phyloP scores from a whole-genome alignment of 116 monocot species.

The Papilionanthe hybrid region DNA sequence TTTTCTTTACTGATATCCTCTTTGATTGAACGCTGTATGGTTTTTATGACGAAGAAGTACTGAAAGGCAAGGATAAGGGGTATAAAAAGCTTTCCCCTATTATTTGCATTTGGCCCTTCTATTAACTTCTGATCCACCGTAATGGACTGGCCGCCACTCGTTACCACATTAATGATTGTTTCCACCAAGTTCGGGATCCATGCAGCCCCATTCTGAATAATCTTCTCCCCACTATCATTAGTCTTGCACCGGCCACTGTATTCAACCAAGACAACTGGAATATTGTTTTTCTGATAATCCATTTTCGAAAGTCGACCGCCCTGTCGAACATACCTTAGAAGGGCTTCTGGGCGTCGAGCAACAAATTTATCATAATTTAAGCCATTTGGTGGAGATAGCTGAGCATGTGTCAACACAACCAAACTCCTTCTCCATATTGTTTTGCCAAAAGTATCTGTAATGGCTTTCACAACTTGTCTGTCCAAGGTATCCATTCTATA shows the following conservation, averaged over 20 bases:
- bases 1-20: constrained; percentile 21
- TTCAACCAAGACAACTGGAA: constrained; percentile 49
- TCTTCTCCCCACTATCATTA: constrained; percentile 43
- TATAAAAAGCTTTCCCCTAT: constrained; percentile 42
- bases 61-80: constrained; percentile 44
- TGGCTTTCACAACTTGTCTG: constrained; percentile 69
- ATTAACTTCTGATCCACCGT: constrained; percentile 46
- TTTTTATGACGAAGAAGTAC: constrained; percentile 38
- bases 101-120: constrained; percentile 45
- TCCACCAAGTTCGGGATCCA: constrained; percentile 50
- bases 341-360: constrained; percentile 64
- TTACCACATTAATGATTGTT: constrained; percentile 31
- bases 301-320: constrained; percentile 58
- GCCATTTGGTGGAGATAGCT: constrained; percentile 83
- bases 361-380: constrained; percentile 72
- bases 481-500: constrained; percentile 87
- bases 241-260: constrained; percentile 49
- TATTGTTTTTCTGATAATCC: constrained; percentile 40
- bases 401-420: constrained; percentile 88
- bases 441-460: constrained; percentile 89
- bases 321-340: constrained; percentile 48
- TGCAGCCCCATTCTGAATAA: constrained; percentile 39
- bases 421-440: constrained; percentile 66
- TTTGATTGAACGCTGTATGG: constrained; percentile 28
- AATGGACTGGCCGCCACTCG: constrained; percentile 33